Base-by-base conservation (phyloP, 805 yeast genomes). In the Grigorovia jiainica region DNA sequence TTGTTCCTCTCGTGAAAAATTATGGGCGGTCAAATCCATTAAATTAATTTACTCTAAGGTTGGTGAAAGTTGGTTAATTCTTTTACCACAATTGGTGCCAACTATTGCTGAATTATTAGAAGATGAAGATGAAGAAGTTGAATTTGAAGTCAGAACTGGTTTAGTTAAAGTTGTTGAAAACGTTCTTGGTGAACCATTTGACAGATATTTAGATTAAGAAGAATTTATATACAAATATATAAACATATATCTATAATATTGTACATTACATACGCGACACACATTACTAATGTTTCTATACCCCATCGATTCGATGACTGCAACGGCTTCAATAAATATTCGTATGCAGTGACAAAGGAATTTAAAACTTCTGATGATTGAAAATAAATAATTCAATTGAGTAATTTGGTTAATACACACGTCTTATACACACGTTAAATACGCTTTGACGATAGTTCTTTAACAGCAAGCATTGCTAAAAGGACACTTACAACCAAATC, bases 1-100 rank as follows among this genome's bases (percentile, higher is more conserved):
- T 3, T 71, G 79, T 48, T 58, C 63, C 35, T 57, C 79, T 7
- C 67, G 67, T 40, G 87, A 80, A 54, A 82, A 83, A 57, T 65
- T 76, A 50, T 83, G 95, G 90, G 78, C 97, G 20, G 75, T 86
- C 41, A 78, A 81, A 59, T 70, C 85, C 2, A 72, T 92, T 60
- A 86, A 85, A 62, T 70, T 78, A 20, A 77, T 92, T 25, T 92
- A 87, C 72, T 83, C 84, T 50, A 84, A 84, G 68, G 82, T 87
- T 53, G 97, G 97, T 42, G 97, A 92, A 54, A 86, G 80, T 60
- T 92, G 97, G 98, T 72, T 92, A 49, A 69, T 82, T 27, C 72
- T 84, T 68, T 71, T 92, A 53, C 98, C 98, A 19, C 96, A 89
- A 58, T 73, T 92, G 52, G 95, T 92, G 47, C 99, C 99, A 27